Evolutionary conservation across 2,329 filamentous ascomycete genomes (phyloP), one percentile per base, ranked within the genome.

Genomic region (Cadophora sp.): DNA sequence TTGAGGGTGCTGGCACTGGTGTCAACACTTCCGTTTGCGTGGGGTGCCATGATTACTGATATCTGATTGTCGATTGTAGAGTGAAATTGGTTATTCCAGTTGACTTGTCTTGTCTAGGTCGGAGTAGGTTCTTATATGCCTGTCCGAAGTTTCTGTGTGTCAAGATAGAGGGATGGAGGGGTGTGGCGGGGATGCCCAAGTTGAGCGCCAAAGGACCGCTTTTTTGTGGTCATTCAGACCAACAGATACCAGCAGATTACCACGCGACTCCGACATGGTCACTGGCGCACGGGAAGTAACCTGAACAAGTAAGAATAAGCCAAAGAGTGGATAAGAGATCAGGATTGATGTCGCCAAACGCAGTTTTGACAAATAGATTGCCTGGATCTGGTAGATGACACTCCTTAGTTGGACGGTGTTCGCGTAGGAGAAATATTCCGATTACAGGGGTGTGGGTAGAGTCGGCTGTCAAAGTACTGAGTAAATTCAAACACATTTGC

Each of bases 21-120:
- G 65, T 75, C 69, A 65, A 74, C 73, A 67, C 73, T 73, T 75
- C 76, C 79, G 76, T 87, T 80, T 76, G 86, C 86, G 83, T 88
- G 86, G 73, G 87, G 86, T 74, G 87, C 85, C 87, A 90, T 89
- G 68, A 34, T 73, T 68, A 63, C 31, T 65, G 69, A 53, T 62
- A 67, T 68, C n/a, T 46, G 40, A 62, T 26, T 56, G 31, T 53
- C 24, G 22, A 22, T 43, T 43, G 40, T 3, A 19, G 12, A 11
- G 34, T 34, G 31, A 37, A 12, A 27, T 53, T 63, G 27, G 22
- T 51, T 6, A 24, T 37, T 34, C 40, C 24, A 37, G 31, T 24
- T 12, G 29, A 37, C n/a, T 58, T 40, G 55, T 58, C 31, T n/a
- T 31, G 43, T 48, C 22, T n/a, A 7, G n/a, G 6, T 8, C 6